Evolutionary conservation across 495 filamentous ascomycete genomes (phyloP).

Genomic region (Echria macrotheca): DNA sequence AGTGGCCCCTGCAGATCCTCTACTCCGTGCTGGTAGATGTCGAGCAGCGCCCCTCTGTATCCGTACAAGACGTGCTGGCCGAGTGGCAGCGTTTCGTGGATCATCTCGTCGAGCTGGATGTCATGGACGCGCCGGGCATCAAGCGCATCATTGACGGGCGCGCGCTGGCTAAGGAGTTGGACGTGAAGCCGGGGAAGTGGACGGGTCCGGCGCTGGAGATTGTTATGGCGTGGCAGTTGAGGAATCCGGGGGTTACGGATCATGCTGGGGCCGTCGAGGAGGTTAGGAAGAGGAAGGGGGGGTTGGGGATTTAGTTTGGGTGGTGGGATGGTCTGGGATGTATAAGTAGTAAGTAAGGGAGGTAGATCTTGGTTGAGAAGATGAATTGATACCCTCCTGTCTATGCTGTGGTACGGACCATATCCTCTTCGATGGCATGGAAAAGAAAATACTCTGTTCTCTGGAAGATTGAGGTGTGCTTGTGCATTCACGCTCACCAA

Average conservation of each 20-base stretch:
- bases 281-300: conserved; percentile 47
- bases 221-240: conserved; percentile 78
- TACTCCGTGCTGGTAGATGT: conserved; percentile 65
- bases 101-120: conserved; percentile 46
- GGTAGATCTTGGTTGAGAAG: too few relatives aligned
- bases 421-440: too few relatives aligned
- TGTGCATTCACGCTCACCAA: too few relatives aligned
- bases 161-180: conserved; percentile 56
- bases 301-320: conserved; percentile 53
- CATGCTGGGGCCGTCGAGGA: conserved; percentile 60
- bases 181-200: conserved; percentile 68
- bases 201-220: conserved; percentile 65
- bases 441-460: too few relatives aligned
- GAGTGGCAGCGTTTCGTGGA: conserved; percentile 53
- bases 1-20: conserved; percentile 73
- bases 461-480: too few relatives aligned
- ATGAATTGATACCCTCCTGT: too few relatives aligned
- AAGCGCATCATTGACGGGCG: conserved; percentile 62
- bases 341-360: too few relatives aligned
- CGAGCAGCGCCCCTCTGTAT: conserved; percentile 29
- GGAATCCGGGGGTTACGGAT: conserved; percentile 61
- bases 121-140: conserved; percentile 46
- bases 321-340: too few relatives aligned
- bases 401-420: too few relatives aligned
- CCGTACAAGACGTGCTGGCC: conserved; percentile 31